These are phyloP conservation scores for Hypoxylon intermedium DNA, from an alignment of 495 filamentous ascomycete genomes.

Conservation along the genomic window DNA sequence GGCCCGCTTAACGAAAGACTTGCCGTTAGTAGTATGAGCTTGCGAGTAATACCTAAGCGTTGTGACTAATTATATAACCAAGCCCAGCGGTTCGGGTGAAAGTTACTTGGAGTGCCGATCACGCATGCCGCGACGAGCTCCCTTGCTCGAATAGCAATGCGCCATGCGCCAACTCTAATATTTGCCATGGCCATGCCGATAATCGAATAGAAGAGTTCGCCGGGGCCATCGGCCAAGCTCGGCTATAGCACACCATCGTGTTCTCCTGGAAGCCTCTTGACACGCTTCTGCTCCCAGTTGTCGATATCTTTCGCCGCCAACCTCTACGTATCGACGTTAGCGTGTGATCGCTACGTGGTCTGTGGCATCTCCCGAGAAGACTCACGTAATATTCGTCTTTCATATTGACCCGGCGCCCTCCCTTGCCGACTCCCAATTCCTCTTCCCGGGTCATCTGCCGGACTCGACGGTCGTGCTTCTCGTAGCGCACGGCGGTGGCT, in stretches of 20 bases:
- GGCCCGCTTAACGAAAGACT: background rate
- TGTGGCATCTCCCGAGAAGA: conserved; percentile 15
- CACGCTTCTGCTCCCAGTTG: conserved; percentile 94
- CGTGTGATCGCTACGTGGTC: background rate
- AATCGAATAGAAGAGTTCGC: background rate
- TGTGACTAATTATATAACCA: background rate
- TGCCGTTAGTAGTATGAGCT: background rate
- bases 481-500: conserved; percentile 90
- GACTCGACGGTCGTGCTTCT: conserved; percentile 87
- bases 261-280: conserved; percentile 86
- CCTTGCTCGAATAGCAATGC: background rate
- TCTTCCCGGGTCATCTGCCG: conserved; percentile 83
- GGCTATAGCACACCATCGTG: conserved; percentile 79
- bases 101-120: background rate
- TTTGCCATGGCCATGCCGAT: background rate
- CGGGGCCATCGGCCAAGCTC: background rate
- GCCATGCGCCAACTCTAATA: background rate
- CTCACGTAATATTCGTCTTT: conserved; percentile 94
- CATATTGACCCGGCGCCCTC: conserved; percentile 75
- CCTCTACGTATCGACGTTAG: conserved; percentile 59
- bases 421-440: conserved; percentile 76
- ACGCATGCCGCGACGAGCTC: background rate
- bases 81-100: background rate
- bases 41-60: background rate
- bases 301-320: conserved; percentile 91